A percentile compares a stretch with the other conserved stretches of the same genome.
Evolutionary conservation across 306 rosid species (phyloP).

Genomic region (Gynostemma pentaphyllum): DNA sequence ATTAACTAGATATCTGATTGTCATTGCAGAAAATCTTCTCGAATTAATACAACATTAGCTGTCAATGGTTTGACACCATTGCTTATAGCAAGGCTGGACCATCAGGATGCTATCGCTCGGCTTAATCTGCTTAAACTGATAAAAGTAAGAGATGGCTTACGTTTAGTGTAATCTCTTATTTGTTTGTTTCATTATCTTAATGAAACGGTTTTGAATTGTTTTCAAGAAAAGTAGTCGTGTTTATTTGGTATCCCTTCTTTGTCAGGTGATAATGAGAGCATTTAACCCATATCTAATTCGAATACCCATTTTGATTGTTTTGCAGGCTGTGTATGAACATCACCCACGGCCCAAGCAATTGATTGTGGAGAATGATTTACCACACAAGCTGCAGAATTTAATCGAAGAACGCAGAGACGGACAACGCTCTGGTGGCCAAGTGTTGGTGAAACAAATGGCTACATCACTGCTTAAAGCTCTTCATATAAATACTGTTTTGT

Average conservation of each 20-base stretch:
- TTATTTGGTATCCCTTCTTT: no score
- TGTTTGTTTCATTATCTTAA: no score
- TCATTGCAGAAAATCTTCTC: slow-evolving; percentile 78
- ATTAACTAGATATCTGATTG: not conserved
- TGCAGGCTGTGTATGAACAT: slow-evolving; percentile 94
- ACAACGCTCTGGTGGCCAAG: slow-evolving; percentile 73
- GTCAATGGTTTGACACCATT: slow-evolving; percentile 93
- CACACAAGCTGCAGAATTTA: slow-evolving; percentile 83
- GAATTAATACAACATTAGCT: slow-evolving; percentile 91
- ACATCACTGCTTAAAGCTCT: slow-evolving; percentile 93
- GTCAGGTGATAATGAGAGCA: not conserved
- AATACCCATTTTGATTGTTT: not conserved
- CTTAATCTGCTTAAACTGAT: slow-evolving; percentile 94
- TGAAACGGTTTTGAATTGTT: no score
- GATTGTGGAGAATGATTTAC: slow-evolving; percentile 96
- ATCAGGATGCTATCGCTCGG: slow-evolving; percentile 98
- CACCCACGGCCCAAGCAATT: slow-evolving; percentile 97
- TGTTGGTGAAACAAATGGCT: slow-evolving; percentile 98
- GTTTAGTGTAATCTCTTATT: not conserved
- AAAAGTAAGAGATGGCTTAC: slow-evolving; percentile 38
- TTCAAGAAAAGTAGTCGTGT: no score
- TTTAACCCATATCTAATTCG: not conserved
- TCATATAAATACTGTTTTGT: slow-evolving; percentile 94
- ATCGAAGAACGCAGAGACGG: slow-evolving; percentile 97
- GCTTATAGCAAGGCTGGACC: slow-evolving; percentile 89